phyloP scores from a whole-genome alignment of 164 flowering plant species.

The Berberis thunbergii region DNA sequence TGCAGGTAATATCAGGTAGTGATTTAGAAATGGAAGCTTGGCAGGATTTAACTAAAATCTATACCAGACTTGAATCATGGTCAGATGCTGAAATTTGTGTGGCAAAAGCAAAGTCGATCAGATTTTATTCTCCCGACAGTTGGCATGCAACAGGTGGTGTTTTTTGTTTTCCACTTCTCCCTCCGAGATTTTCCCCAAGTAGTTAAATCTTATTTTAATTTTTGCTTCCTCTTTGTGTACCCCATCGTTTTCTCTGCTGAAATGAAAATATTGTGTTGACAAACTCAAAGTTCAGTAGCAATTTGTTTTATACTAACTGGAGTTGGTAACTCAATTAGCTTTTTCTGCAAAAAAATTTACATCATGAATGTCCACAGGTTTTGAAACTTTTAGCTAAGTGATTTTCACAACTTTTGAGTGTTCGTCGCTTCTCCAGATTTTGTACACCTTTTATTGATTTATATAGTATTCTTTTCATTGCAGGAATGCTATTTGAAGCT shows the following conservation, averaged over 20 bases:
- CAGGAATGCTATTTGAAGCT: slow-evolving; percentile 60
- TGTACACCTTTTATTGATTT: background rate
- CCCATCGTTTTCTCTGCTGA: too few species aligned
- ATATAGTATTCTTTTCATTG: background rate
- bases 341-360: background rate
- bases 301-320: background rate
- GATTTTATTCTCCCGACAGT: slow-evolving; percentile 42
- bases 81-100: slow-evolving; percentile 61
- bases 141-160: slow-evolving; percentile 82
- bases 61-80: slow-evolving; percentile 50
- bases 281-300: too few species aligned
- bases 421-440: background rate
- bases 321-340: background rate
- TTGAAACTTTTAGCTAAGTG: too few species aligned
- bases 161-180: slow-evolving; percentile 5
- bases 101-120: slow-evolving; percentile 56
- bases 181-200: slow-evolving; percentile 21
- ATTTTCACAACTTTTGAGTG: too few species aligned
- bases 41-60: slow-evolving; percentile 73
- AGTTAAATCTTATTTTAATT: slow-evolving; percentile 61
- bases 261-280: too few species aligned
- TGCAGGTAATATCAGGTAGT: slow-evolving; percentile 31
- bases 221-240: slow-evolving; percentile 34
- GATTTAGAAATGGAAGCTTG: slow-evolving; percentile 70
- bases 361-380: too few species aligned